A percentile compares a stretch with the other conserved stretches of the same genome.
Evolutionary conservation across 2,329 filamentous ascomycete species (phyloP).

Genomic region (Elsinoe fawcettii): DNA sequence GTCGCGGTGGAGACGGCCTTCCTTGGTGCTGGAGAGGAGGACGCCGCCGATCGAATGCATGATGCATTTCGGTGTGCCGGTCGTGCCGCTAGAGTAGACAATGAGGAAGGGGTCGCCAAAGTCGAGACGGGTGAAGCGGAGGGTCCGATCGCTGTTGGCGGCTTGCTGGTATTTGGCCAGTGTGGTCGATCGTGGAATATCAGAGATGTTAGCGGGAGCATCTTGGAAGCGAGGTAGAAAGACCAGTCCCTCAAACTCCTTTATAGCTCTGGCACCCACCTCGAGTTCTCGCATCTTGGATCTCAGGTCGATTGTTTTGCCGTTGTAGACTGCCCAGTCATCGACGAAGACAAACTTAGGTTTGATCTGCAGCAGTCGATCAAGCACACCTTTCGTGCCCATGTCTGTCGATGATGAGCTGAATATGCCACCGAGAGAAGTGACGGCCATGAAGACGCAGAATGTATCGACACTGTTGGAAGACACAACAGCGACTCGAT

Average conservation of each 20-base stretch:
- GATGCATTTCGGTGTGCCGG: conserved; percentile 77
- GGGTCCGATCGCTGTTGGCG: conserved; percentile 32
- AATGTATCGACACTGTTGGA: conserved; percentile 69
- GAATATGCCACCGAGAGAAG: conserved; percentile 66
- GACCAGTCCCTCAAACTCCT: conserved; percentile 56
- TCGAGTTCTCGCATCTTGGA: conserved; percentile 61
- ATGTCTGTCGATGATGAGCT: conserved; percentile 74
- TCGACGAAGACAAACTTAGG: conserved; percentile 80
- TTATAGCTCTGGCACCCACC: conserved; percentile 32
- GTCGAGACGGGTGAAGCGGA: conserved; percentile 52
- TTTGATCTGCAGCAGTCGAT: conserved; percentile 65
- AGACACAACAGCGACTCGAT: conserved; percentile 67
- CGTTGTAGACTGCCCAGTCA: conserved; percentile 71
- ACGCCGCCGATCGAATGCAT: conserved; percentile 66
- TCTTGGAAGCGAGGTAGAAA: conserved; percentile 58
- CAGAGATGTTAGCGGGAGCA: conserved; percentile 49
- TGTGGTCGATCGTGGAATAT: conserved; percentile 42
- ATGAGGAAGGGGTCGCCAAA: conserved; percentile 73
- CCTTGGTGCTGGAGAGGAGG: conserved; percentile 54
- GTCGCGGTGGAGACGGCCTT: conserved; percentile 49
- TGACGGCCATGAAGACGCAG: conserved; percentile 60
- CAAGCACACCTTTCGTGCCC: conserved; percentile 69
- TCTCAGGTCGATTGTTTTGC: conserved; percentile 63
- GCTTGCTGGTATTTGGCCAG: conserved; percentile 36
- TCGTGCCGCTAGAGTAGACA: conserved; percentile 68